These are phyloP conservation scores for Gypsophila paniculata DNA, from an alignment of 179 eudicot genomes.

Conservation along the genomic window DNA sequence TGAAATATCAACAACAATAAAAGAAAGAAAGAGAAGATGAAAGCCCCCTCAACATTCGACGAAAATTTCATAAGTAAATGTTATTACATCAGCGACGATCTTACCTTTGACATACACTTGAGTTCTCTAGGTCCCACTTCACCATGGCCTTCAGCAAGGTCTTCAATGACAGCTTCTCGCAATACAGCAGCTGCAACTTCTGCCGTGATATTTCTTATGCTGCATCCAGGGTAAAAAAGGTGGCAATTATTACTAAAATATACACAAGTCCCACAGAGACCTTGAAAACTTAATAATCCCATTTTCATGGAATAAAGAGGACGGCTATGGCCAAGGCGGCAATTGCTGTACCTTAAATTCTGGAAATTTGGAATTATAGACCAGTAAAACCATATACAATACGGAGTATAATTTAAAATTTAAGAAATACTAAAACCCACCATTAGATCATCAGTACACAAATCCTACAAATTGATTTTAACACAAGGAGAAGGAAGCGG, in stretches of 20 bases:
- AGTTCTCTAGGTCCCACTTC: slow-evolving; percentile 81
- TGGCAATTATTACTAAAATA: no score
- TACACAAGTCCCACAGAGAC: no score
- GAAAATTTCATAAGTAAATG: background rate
- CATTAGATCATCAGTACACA: background rate
- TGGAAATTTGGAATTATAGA: background rate
- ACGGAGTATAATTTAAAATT: no score
- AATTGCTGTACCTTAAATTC: background rate
- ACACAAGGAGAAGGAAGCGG: no score
- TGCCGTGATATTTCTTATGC: slow-evolving; percentile 89
- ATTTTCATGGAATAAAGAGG: no score
- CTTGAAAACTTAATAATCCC: no score
- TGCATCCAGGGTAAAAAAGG: slow-evolving; percentile 25
- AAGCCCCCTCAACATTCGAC: background rate
- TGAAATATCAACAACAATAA: no score
- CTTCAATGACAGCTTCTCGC: slow-evolving; percentile 70
- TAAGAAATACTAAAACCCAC: background rate
- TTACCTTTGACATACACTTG: slow-evolving; percentile 76
- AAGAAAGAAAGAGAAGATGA: background rate
- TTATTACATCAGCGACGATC: background rate
- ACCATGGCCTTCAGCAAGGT: slow-evolving; percentile 82
- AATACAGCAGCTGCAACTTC: slow-evolving; percentile 91
- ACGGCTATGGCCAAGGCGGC: no score
- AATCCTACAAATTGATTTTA: background rate
- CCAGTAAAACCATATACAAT: no score